A percentile compares a stretch with the other conserved stretches of the same genome.
phyloP scores from a whole-genome alignment of 1,284 basidiomycete species.

The Cutaneotrichosporon mucoides region DNA sequence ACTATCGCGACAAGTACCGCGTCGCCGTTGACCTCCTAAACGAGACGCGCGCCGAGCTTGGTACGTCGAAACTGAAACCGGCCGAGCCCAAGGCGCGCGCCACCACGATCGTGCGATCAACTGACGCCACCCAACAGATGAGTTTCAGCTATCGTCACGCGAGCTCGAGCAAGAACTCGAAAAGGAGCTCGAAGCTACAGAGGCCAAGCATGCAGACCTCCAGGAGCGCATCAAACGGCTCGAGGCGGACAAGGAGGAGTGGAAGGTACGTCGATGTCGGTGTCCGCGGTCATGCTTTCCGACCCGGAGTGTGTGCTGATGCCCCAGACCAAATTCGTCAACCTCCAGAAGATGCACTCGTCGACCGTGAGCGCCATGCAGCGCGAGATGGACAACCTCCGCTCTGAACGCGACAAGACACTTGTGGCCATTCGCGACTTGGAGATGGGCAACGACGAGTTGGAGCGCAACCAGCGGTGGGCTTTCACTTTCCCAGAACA shows the following conservation, averaged over 20 bases:
- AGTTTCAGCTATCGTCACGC: conserved; percentile 84
- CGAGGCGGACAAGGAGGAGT: conserved; percentile 78
- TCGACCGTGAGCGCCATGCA: conserved; percentile 60
- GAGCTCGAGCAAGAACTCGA: conserved; percentile 91
- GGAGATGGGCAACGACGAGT: conserved; percentile 93
- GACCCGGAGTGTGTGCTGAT: background rate
- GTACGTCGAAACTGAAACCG: conserved; percentile 22
- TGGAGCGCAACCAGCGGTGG: conserved; percentile 79
- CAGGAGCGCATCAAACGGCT: conserved; percentile 67
- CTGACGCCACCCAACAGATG: conserved; percentile 53
- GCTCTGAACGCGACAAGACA: conserved; percentile 72
- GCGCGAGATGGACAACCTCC: conserved; percentile 72
- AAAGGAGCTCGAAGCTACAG: conserved; percentile 78
- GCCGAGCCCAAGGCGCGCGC: too few relatives aligned
- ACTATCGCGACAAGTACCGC: conserved; percentile 80
- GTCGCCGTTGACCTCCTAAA: conserved; percentile 77
- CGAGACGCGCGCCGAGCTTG: conserved; percentile 76
- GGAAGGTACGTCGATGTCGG: conserved; percentile 64
- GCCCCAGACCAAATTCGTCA: conserved; percentile 74
- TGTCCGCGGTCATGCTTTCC: too few relatives aligned
- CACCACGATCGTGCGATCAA: background rate
- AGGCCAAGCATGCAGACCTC: conserved; percentile 77
- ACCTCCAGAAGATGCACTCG: conserved; percentile 82
- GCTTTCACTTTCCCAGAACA: conserved; percentile 3
- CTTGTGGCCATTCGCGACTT: conserved; percentile 80